phyloP scores from a whole-genome alignment of 2,329 filamentous ascomycete genomes.

The Teratosphaeriaceae sp. region DNA sequence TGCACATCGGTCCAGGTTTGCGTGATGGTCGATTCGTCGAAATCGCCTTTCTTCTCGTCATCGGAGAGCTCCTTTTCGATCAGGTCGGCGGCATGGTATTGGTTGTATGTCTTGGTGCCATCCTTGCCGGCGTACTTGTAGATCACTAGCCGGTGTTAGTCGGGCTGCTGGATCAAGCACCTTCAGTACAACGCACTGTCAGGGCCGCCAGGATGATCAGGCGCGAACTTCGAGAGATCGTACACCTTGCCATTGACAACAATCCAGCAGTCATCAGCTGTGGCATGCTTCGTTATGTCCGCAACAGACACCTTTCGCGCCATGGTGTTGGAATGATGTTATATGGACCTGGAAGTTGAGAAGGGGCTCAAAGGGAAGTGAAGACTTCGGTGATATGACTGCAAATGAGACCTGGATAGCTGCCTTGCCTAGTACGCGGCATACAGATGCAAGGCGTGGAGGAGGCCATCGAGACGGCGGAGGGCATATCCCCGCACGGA shows the following conservation, averaged over 20 bases:
- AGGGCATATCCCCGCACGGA: background rate
- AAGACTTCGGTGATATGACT: background rate
- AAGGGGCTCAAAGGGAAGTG: background rate
- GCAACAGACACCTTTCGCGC: slow-evolving; percentile 19
- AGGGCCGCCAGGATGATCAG: slow-evolving; percentile 56
- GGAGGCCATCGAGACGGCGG: too few species aligned
- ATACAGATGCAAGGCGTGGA: too few species aligned
- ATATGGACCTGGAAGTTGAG: background rate
- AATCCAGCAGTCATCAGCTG: slow-evolving; percentile 50
- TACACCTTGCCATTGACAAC: slow-evolving; percentile 62
- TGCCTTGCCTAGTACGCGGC: too few species aligned
- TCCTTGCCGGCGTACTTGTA: slow-evolving; percentile 48
- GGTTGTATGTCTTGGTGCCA: slow-evolving; percentile 49
- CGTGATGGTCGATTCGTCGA: slow-evolving; percentile 27
- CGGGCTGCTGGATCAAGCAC: background rate
- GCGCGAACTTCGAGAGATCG: slow-evolving; percentile 60
- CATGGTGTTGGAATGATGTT: slow-evolving; percentile 2
- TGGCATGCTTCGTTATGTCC: slow-evolving; percentile 28
- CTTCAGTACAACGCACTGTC: slow-evolving; percentile 32
- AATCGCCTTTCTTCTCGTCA: slow-evolving; percentile 34
- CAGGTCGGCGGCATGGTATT: slow-evolving; percentile 42
- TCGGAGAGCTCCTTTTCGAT: slow-evolving; percentile 37
- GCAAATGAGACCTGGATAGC: too few species aligned
- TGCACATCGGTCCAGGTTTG: slow-evolving; percentile 25
- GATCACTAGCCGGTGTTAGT: slow-evolving; percentile 32